A percentile compares a stretch with the other conserved stretches of the same genome.
These are phyloP conservation scores for Citropsis articulata DNA, from an alignment of 345 rosid genomes.

Conservation along the genomic window DNA sequence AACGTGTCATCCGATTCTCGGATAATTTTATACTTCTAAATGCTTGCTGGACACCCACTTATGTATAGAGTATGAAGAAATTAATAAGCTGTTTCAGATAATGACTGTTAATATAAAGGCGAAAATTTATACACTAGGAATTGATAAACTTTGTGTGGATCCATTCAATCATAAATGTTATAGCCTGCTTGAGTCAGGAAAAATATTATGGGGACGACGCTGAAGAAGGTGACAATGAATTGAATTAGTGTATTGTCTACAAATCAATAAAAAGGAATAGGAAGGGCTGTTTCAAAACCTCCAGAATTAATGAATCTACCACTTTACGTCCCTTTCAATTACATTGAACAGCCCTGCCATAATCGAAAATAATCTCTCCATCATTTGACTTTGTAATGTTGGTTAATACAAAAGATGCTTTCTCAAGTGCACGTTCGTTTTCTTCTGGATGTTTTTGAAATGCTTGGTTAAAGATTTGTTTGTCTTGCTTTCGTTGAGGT, in stretches of 20 bases:
- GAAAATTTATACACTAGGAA: no score
- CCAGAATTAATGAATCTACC: not conserved
- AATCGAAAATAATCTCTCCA: not conserved
- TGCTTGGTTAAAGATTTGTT: no score
- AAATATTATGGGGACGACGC: not conserved
- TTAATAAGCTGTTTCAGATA: no score
- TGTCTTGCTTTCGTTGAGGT: no score
- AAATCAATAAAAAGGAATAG: conserved; percentile 11
- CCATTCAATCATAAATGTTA: no score
- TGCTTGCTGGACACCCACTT: no score
- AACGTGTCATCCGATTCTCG: no score
- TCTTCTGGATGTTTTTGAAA: not conserved
- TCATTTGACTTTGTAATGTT: conserved; percentile 1
- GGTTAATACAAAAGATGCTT: conserved; percentile 1
- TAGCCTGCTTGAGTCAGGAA: no score
- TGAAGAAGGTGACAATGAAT: not conserved
- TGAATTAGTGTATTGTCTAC: not conserved
- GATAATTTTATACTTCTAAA: no score
- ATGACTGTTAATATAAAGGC: no score
- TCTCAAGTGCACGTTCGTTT: not conserved
- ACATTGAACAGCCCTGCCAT: not conserved
- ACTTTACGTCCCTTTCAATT: not conserved
- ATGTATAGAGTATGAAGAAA: no score
- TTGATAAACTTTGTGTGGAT: no score
- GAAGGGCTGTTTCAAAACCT: conserved; percentile 5